Percentiles rank a stretch among this genome's conserved stretches.
phyloP scores from a whole-genome alignment of 768 basidiomycete genomes.

The Boletus eberwhitei region DNA sequence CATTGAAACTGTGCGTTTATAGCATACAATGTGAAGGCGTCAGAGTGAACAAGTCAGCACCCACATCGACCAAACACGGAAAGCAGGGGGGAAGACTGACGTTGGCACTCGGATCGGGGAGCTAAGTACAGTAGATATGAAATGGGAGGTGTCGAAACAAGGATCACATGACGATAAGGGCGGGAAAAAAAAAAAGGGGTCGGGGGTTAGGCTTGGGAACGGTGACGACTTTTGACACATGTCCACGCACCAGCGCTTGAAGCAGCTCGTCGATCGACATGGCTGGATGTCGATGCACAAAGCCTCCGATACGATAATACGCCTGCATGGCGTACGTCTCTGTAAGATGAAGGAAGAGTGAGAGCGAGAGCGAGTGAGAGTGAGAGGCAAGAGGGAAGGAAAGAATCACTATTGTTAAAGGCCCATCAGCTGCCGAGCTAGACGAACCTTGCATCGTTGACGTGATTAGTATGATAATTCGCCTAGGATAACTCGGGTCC shows the following conservation, averaged over 20 bases:
- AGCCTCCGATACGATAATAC: not conserved
- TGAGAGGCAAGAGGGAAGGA: not conserved
- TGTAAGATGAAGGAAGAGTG: not conserved
- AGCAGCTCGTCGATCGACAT: constrained; percentile 14
- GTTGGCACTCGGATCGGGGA: constrained; percentile 11
- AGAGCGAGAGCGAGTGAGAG: not conserved
- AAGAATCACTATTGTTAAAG: not conserved
- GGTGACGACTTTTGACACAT: no score
- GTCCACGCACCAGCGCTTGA: not conserved
- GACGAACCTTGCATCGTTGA: no score
- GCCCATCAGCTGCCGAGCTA: no score
- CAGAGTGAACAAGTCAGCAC: not conserved
- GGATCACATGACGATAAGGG: not conserved
- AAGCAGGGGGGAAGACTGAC: constrained; percentile 1
- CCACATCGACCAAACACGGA: not conserved
- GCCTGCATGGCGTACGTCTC: constrained; percentile 8
- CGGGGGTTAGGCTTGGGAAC: not conserved
- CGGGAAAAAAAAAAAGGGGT: not conserved
- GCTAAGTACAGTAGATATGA: not conserved
- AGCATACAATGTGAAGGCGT: not conserved
- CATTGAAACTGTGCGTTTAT: constrained; percentile 4
- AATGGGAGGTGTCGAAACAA: not conserved
- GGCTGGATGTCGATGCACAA: constrained; percentile 2
- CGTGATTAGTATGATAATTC: no score
- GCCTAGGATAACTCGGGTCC: not conserved